Evolutionary conservation across 345 rosid species (phyloP), one percentile per base, ranked within the genome.

Genomic region (Linum usitatissimum): DNA sequence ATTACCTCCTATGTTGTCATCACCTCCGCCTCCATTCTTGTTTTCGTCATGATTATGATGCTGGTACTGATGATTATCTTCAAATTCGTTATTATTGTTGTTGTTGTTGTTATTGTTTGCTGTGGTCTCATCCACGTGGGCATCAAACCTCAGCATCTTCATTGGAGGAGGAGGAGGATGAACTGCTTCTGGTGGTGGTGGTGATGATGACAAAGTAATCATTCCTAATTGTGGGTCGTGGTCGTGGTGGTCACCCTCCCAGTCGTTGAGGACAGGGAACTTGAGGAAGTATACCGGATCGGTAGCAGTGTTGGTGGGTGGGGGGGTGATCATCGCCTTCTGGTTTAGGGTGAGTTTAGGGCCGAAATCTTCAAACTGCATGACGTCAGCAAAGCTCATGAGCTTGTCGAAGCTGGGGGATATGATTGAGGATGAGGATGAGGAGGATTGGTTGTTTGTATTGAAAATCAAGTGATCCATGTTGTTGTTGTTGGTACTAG

Each of bases 331-430:
- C 68, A 75, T 76, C n/a, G n/a, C n/a, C 67, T 70, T 78, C 36
- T 85, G 93, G 66, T 83, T 91, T 53, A 86, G 71, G 17, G 81
- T 80, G 53, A 85, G 53, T 75, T 86, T 88, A 0, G 96, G 87
- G 53, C 98, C 89, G 0, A 85, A 92, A 66, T 91, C 96, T 0
- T 93, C 85, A 40, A 92, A 86, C 39, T 86, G 96, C 98, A 89
- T 88, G 68, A 86, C 91, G 63, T 89, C 96, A 2, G 89, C 86
- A 10, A 89, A 89, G 76, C 86, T 85, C 64, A 85, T 19, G 2
- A 18, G 91, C 71, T 36, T 77, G 70, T 15, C 78, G 71, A 57
- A 82, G 78, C 57, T 80, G 80, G 0, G 77, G 86, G 65, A 60
- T 74, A 71, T 13, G 64, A 49, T 14, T 59, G 79, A 18, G 76